phyloP scores from a whole-genome alignment of 2,329 filamentous ascomycete genomes.

The Beauveria sp. region DNA sequence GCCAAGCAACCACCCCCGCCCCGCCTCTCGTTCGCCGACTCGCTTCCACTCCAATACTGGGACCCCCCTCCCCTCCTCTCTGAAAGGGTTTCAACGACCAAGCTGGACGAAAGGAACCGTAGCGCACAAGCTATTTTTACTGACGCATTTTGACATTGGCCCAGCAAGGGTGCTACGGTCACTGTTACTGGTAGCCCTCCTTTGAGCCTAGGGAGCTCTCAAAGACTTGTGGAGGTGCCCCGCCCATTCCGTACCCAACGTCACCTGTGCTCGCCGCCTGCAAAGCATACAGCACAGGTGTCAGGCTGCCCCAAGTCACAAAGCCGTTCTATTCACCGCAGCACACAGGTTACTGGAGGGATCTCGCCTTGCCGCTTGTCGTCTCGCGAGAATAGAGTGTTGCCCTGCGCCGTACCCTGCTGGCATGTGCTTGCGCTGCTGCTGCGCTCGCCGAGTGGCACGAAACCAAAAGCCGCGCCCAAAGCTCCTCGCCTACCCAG shows the following conservation, averaged over 20 bases:
- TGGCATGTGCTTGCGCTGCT: background rate
- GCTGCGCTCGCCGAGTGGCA: constrained; percentile 1
- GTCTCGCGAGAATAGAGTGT: background rate
- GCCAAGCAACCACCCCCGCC: background rate
- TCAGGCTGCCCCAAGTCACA: background rate
- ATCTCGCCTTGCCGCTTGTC: constrained; percentile 1
- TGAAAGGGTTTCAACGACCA: background rate
- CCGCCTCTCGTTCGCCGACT: background rate
- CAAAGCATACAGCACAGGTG: background rate
- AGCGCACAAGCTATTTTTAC: background rate
- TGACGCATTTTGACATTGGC: too few relatives aligned
- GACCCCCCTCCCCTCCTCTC: background rate
- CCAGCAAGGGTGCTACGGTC: background rate
- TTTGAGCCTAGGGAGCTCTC: background rate
- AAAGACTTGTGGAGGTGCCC: background rate
- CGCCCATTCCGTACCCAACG: constrained; percentile 1
- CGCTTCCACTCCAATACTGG: background rate
- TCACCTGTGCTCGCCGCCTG: background rate
- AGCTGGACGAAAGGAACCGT: background rate
- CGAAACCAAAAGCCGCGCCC: constrained; percentile 1
- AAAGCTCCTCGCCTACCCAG: background rate
- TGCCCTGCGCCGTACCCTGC: background rate
- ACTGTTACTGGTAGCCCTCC: background rate
- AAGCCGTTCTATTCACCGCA: background rate
- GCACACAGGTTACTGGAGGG: background rate